phyloP scores from a whole-genome alignment of 208 protist species.

The Leishmania amazonensis region DNA sequence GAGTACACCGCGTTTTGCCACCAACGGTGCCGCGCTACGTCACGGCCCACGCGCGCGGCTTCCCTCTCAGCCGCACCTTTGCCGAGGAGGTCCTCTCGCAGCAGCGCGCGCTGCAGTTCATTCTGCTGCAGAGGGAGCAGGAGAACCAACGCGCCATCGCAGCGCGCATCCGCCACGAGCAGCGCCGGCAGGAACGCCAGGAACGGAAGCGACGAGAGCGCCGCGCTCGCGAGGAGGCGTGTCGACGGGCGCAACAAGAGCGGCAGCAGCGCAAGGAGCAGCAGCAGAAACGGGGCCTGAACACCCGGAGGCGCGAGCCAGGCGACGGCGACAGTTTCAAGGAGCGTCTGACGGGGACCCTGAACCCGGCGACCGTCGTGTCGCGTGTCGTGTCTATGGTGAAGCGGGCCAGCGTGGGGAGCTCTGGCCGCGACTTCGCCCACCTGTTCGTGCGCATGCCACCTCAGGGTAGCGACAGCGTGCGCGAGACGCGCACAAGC shows the following conservation, averaged over 20 bases:
- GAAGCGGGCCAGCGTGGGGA: slow-evolving; percentile 9
- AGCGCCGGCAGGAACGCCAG: slow-evolving; percentile 26
- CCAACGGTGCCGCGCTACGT: slow-evolving; percentile 58
- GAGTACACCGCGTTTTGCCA: slow-evolving; percentile 68
- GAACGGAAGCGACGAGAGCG: slow-evolving; percentile 16
- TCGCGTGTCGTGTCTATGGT: slow-evolving; percentile 32
- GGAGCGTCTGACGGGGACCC: background rate
- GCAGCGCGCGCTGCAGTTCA: slow-evolving; percentile 52
- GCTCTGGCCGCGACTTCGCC: background rate
- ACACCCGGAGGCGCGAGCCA: background rate
- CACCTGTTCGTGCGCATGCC: background rate
- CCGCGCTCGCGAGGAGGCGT: slow-evolving; percentile 23
- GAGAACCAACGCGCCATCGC: slow-evolving; percentile 30
- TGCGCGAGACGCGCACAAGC: background rate
- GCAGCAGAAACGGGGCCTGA: slow-evolving; percentile 11
- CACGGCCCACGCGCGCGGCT: slow-evolving; percentile 57
- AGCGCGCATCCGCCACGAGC: slow-evolving; percentile 18
- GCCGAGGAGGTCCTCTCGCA: slow-evolving; percentile 68
- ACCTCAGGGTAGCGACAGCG: background rate
- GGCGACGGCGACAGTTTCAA: slow-evolving; percentile 6
- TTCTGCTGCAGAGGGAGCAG: slow-evolving; percentile 42
- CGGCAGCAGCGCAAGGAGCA: slow-evolving; percentile 3
- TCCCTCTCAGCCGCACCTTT: slow-evolving; percentile 53
- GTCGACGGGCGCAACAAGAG: background rate
- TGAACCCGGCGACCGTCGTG: slow-evolving; percentile 23